phyloP scores from a whole-genome alignment of 164 flowering plant species.

The Tinospora cordifolia region DNA sequence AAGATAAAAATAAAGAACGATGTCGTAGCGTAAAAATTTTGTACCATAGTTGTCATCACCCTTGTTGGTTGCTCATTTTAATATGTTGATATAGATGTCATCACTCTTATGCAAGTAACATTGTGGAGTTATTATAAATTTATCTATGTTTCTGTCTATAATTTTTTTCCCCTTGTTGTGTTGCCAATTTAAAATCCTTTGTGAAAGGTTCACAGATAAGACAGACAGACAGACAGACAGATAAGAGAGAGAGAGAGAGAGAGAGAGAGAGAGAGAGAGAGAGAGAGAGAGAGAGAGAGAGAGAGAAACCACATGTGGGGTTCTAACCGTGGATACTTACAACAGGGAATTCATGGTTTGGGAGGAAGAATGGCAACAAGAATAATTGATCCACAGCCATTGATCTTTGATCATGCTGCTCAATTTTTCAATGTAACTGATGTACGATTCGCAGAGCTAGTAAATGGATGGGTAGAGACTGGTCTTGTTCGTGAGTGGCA shows the following conservation, averaged over 20 bases:
- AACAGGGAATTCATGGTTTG: constrained; percentile 80
- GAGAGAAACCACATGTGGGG: neutral
- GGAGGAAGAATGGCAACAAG: constrained; percentile 99
- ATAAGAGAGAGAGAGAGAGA: neutral
- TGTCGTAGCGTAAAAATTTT: no score
- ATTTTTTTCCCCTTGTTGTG: neutral
- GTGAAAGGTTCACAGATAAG: neutral
- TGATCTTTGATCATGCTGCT: constrained; percentile 88
- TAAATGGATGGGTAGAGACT: constrained; percentile 57
- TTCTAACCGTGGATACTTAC: constrained; percentile 5
- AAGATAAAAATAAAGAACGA: no score
- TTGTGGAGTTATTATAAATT: no score
- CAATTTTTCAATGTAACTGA: constrained; percentile 86
- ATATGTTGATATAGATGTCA: no score
- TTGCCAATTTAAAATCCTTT: neutral
- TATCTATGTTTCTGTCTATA: neutral
- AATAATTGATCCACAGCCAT: constrained; percentile 49
- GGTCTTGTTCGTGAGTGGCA: constrained; percentile 65
- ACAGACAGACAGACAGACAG: no score
- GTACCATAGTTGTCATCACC: no score
- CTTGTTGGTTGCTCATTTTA: no score
- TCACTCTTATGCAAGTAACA: no score
- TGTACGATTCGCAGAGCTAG: constrained; percentile 58
- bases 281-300: neutral
- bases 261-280: neutral